Conservation (phyloP, 83 land plant genomes). For the Isoetes engelmannii region DNA sequence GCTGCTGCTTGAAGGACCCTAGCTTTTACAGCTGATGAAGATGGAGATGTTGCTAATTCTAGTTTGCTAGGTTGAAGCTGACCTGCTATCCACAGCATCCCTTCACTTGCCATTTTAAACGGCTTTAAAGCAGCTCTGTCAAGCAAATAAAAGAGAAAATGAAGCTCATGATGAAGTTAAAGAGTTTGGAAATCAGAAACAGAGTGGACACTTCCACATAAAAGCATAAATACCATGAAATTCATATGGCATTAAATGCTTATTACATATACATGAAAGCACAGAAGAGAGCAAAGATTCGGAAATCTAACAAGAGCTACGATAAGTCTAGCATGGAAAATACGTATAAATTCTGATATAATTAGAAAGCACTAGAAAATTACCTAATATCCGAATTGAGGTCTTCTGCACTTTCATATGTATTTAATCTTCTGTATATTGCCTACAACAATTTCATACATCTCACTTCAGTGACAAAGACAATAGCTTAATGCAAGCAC, state of each 20-base stretch:
- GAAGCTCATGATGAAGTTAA: neutral
- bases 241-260: no score
- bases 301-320: no score
- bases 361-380: neutral
- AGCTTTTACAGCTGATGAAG: constrained; percentile 75
- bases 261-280: no score
- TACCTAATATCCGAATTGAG: constrained; percentile 70
- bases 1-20: constrained; percentile 94
- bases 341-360: no score
- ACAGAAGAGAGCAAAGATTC: no score
- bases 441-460: constrained; percentile 27
- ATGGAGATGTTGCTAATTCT: constrained; percentile 82
- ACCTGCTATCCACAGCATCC: constrained; percentile 55
- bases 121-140: constrained; percentile 29
- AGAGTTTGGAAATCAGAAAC: no score
- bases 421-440: constrained; percentile 46
- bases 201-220: no score
- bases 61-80: constrained; percentile 48
- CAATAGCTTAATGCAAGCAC: neutral
- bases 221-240: no score
- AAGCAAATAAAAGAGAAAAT: neutral
- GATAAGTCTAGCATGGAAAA: no score
- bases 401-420: constrained; percentile 71
- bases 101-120: constrained; percentile 51
- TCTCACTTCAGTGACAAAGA: neutral